These are phyloP conservation scores for Microbotryum violaceum DNA, from an alignment of 1,284 basidiomycete species.

Conservation along the genomic window DNA sequence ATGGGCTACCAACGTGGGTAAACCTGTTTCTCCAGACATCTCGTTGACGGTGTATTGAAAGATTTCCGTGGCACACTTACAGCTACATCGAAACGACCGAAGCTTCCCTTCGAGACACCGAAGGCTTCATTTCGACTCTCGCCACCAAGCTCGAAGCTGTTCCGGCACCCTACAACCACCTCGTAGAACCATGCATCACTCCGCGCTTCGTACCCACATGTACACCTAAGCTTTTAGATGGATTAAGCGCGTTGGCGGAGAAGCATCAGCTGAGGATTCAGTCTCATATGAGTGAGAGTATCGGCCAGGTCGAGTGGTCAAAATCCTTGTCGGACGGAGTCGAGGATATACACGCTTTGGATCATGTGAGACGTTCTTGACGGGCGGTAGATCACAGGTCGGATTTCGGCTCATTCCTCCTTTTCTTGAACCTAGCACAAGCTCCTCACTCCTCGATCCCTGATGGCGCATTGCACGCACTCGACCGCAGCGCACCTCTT, in stretches of 20 bases:
- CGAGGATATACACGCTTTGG: constrained; percentile 65
- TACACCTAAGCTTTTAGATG: constrained; percentile 56
- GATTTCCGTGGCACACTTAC: not conserved
- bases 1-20: constrained; percentile 2
- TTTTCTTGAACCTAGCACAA: constrained; percentile 44
- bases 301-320: constrained; percentile 65
- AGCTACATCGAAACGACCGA: constrained; percentile 55
- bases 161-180: constrained; percentile 44
- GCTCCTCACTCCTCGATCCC: constrained; percentile 55
- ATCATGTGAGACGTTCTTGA: constrained; percentile 47
- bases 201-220: constrained; percentile 76
- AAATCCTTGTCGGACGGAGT: constrained; percentile 44
- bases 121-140: constrained; percentile 51
- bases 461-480: constrained; percentile 81
- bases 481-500: constrained; percentile 50
- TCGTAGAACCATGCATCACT: constrained; percentile 70
- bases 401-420: not conserved
- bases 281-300: constrained; percentile 67
- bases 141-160: constrained; percentile 39
- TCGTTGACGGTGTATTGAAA: not conserved
- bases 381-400: not conserved
- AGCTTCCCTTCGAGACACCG: constrained; percentile 50
- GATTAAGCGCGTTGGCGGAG: constrained; percentile 51
- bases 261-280: constrained; percentile 52
- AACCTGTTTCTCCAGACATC: constrained; percentile 44